phyloP scores from a whole-genome alignment of 2,329 filamentous ascomycete genomes.

The Exophiala sp. region DNA sequence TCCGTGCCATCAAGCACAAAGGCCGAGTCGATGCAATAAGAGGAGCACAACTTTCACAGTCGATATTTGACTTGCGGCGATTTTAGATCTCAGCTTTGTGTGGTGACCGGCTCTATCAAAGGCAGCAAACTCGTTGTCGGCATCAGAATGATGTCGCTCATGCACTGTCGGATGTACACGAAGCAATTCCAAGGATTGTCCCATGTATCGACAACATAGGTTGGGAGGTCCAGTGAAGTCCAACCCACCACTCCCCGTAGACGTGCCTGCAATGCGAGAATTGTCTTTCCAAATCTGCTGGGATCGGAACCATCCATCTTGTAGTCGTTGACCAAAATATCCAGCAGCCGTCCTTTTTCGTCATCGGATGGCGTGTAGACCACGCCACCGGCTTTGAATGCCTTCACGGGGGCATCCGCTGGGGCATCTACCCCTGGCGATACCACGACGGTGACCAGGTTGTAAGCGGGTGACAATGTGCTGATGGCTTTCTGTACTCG shows the following conservation, averaged over 20 bases:
- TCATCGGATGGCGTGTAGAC: constrained; percentile 18
- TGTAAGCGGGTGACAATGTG: constrained; percentile 9
- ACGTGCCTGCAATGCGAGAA: constrained; percentile 22
- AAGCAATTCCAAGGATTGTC: constrained; percentile 29
- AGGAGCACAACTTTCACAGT: no score
- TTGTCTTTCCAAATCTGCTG: constrained; percentile 27
- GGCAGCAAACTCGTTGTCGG: constrained; percentile 20
- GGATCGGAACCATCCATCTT: constrained; percentile 26
- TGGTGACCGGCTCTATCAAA: constrained; percentile 15
- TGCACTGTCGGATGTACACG: constrained; percentile 26
- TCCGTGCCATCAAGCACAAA: no score
- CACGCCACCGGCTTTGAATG: constrained; percentile 17
- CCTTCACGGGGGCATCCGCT: constrained; percentile 20
- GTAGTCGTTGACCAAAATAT: constrained; percentile 23
- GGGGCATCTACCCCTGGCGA: constrained; percentile 28
- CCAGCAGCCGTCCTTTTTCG: constrained; percentile 22
- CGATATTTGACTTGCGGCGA: no score
- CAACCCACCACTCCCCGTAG: constrained; percentile 23
- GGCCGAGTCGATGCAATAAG: no score
- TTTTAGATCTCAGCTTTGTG: no score
- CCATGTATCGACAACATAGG: constrained; percentile 27
- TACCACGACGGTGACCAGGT: constrained; percentile 25
- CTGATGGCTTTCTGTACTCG: constrained; percentile 22
- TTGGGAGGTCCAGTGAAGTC: constrained; percentile 24
- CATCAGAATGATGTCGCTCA: constrained; percentile 27